Evolutionary conservation across 306 rosid genomes (phyloP), one percentile per base, ranked within the genome.

Genomic region (Prinsepia uniflora): DNA sequence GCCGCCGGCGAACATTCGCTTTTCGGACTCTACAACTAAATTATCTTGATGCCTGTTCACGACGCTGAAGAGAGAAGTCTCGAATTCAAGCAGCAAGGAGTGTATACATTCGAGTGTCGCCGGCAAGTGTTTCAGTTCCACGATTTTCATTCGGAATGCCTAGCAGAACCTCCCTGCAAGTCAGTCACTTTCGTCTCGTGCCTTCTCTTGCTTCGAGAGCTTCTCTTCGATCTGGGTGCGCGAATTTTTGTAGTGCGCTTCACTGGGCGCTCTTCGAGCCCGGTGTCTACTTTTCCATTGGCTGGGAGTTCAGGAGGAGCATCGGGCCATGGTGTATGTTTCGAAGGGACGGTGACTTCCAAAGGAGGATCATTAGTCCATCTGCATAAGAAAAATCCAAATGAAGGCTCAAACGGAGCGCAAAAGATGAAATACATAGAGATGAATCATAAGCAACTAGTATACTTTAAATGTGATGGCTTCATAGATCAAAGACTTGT

Each of bases 261-360:
- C 63, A 54, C 75, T 7, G 69, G 42, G 45, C 63, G 90, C 72
- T 86, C 89, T 73, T 85, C 86, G 2, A 72, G 74, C 74, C 76
- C 79, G 10, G 13, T 68, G 5, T 63, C 59, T 34, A 70, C 75
- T 63, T 84, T 86, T 39, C 86, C 97, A 36, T 71, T 76, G 10
- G 91, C 74, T 47, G 90, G 93, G 56, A 91, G 96, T 80, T 95
- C 99, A 10, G 96, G 99, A 67, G 96, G 99, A 75, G 88, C 83
- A 63, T 95, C 97, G 0, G 99, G 99, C 99, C 99, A 95, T 49
- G 96, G 96, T 17, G 96, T 91, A 60, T 82, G 90, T 81, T 91
- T 95, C 5, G 99, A 87, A 41, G 96, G 91, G 58, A 91, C 87
- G 0, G 90, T 95, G 73, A 95, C 83, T 78, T 95, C 97, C 85